Evolutionary conservation across 139 green algal genomes (phyloP).

Genomic region (Micromonas commoda): DNA sequence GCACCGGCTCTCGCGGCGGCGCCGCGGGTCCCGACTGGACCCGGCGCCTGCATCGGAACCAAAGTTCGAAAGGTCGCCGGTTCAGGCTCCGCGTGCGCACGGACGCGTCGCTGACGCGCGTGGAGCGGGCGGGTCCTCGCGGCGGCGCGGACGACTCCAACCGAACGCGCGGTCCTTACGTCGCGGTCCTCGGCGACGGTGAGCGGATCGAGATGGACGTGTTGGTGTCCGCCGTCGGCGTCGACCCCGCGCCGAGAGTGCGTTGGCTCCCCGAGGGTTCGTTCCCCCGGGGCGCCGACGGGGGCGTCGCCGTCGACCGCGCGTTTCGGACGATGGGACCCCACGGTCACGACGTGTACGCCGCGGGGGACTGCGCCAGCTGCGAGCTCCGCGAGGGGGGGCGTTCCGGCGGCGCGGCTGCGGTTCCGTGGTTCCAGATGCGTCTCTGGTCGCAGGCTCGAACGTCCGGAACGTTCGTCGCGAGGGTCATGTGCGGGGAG

Average conservation of each 20-base stretch:
- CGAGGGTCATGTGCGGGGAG: constrained; percentile 55
- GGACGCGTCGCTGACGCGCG: background rate
- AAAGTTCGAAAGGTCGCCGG: too few relatives aligned
- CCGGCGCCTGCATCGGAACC: too few relatives aligned
- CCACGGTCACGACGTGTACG: constrained; percentile 48
- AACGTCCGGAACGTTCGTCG: constrained; percentile 57
- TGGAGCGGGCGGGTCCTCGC: constrained; percentile 8
- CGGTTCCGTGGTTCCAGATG: constrained; percentile 88
- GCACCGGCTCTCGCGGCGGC: too few relatives aligned
- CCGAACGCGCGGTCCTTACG: too few relatives aligned
- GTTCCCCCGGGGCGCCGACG: constrained; percentile 46
- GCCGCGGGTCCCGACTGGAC: too few relatives aligned
- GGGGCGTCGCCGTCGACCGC: constrained; percentile 56
- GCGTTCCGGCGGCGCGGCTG: constrained; percentile 21
- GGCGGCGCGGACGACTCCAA: too few relatives aligned
- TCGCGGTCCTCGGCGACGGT: constrained; percentile 45
- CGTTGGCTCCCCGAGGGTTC: constrained; percentile 41
- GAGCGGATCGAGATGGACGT: constrained; percentile 49
- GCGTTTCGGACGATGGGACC: constrained; percentile 37
- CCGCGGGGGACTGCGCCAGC: constrained; percentile 68
- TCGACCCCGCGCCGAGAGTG: constrained; percentile 54
- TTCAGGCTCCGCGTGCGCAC: too few relatives aligned
- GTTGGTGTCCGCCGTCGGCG: constrained; percentile 62
- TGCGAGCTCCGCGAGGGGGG: background rate
- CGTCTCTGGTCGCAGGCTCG: constrained; percentile 67